phyloP scores from a whole-genome alignment of 257 asterid species.

The Solanum etuberosum region DNA sequence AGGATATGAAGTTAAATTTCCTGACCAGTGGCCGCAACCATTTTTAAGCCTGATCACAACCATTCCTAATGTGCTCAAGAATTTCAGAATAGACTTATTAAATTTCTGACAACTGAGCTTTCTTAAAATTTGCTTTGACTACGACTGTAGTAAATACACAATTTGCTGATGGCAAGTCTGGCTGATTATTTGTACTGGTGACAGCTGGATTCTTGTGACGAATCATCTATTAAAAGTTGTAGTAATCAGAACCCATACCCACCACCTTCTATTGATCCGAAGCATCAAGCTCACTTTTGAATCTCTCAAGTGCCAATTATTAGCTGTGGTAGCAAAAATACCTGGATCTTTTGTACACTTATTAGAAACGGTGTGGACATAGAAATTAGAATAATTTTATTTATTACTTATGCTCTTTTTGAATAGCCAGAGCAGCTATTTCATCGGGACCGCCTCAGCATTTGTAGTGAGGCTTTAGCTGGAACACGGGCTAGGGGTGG shows the following conservation, averaged over 20 bases:
- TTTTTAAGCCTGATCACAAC: background rate
- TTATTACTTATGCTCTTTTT: conserved; percentile 5
- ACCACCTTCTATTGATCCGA: background rate
- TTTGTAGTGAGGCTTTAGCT: conserved; percentile 93
- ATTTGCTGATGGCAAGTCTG: background rate
- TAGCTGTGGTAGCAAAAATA: background rate
- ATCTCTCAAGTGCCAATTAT: background rate
- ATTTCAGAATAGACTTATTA: background rate
- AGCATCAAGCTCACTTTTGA: background rate
- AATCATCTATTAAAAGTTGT: background rate
- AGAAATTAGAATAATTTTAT: background rate
- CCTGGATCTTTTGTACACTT: background rate
- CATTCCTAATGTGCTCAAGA: background rate
- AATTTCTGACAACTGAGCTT: background rate
- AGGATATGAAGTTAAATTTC: background rate
- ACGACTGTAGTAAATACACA: background rate
- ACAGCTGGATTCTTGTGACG: background rate
- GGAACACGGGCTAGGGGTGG: conserved; percentile 90
- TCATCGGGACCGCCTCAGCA: conserved; percentile 52
- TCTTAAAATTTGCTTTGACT: background rate
- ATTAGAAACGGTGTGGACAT: background rate
- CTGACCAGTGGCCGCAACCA: background rate
- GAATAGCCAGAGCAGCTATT: conserved; percentile 89
- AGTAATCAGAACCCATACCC: background rate
- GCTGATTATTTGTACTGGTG: background rate